Conservation (phyloP, 1,139 yeast genomes). For the Torulaspora pretoriensis region DNA sequence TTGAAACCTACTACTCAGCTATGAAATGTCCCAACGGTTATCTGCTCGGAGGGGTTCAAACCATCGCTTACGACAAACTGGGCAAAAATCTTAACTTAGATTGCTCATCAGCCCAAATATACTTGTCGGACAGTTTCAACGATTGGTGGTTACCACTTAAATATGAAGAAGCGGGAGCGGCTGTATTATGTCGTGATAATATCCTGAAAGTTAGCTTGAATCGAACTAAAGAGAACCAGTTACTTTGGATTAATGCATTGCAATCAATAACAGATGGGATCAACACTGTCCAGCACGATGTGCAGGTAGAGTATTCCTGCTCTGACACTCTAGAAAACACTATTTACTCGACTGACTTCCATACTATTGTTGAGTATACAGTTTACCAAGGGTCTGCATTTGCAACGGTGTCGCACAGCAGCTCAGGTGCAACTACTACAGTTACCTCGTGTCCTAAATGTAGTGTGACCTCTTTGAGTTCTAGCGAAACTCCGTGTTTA, state of each 20-base stretch:
- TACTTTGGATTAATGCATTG: constrained; percentile 32
- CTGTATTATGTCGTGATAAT: constrained; percentile 24
- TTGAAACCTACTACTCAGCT: constrained; percentile 35
- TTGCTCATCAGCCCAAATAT: constrained; percentile 32
- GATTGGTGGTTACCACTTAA: constrained; percentile 35
- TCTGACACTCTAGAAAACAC: constrained; percentile 24
- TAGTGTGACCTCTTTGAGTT: background rate
- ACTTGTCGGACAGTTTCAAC: constrained; percentile 31
- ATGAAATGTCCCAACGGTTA: constrained; percentile 35
- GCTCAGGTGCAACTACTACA: background rate
- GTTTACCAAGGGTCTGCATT: constrained; percentile 21
- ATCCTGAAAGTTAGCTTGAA: constrained; percentile 22
- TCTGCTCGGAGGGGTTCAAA: constrained; percentile 29
- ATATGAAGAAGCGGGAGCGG: constrained; percentile 18
- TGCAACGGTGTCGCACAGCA: constrained; percentile 13
- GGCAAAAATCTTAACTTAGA: constrained; percentile 25
- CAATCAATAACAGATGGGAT: constrained; percentile 24
- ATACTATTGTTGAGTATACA: constrained; percentile 19
- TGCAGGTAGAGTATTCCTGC: constrained; percentile 28
- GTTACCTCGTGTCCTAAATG: constrained; percentile 4
- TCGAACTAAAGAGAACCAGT: constrained; percentile 22
- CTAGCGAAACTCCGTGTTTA: background rate
- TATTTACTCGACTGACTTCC: constrained; percentile 20
- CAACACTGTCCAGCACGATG: constrained; percentile 26
- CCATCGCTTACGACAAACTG: constrained; percentile 26